Conservation (phyloP, 148 eudicot species). For the Fallopia convolvulus region DNA sequence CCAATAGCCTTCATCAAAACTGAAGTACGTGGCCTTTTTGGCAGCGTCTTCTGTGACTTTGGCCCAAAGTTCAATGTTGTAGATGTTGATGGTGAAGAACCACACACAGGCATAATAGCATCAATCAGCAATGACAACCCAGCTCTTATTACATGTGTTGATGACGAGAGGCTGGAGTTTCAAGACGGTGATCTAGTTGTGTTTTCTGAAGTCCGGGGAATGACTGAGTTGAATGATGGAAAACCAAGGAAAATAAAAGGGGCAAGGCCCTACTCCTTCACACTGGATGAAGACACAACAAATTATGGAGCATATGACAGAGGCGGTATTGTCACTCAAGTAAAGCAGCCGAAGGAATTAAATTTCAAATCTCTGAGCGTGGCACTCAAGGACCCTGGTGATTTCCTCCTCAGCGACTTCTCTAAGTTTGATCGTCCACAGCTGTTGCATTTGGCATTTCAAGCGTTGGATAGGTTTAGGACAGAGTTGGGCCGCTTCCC, state of each 20-base stretch:
- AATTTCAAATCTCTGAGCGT: slow-evolving; percentile 47
- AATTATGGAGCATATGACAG: slow-evolving; percentile 38
- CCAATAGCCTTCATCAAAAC: slow-evolving; percentile 42
- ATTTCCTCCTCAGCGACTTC: slow-evolving; percentile 58
- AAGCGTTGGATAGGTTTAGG: slow-evolving; percentile 51
- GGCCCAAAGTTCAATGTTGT: slow-evolving; percentile 37
- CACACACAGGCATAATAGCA: slow-evolving; percentile 62
- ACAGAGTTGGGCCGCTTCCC: slow-evolving; percentile 43
- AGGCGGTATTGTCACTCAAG: slow-evolving; percentile 66
- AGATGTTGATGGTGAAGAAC: slow-evolving; percentile 59
- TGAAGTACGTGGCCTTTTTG: slow-evolving; percentile 46
- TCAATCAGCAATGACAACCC: slow-evolving; percentile 61
- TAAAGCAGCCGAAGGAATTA: slow-evolving; percentile 59
- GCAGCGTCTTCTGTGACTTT: slow-evolving; percentile 41
- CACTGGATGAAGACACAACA: slow-evolving; percentile 64
- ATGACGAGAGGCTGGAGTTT: slow-evolving; percentile 69
- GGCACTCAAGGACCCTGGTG: slow-evolving; percentile 58
- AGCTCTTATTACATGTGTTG: slow-evolving; percentile 59
- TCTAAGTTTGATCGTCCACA: slow-evolving; percentile 64
- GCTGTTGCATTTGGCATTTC: slow-evolving; percentile 59
- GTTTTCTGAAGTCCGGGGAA: slow-evolving; percentile 66
- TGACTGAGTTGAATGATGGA: slow-evolving; percentile 66
- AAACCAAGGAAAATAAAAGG: slow-evolving; percentile 51
- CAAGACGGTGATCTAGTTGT: slow-evolving; percentile 68
- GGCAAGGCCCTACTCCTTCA: slow-evolving; percentile 52